Evolutionary conservation across 1,284 basidiomycete genomes (phyloP), one percentile per base, ranked within the genome.

Genomic region (Phlebopus sp.): DNA sequence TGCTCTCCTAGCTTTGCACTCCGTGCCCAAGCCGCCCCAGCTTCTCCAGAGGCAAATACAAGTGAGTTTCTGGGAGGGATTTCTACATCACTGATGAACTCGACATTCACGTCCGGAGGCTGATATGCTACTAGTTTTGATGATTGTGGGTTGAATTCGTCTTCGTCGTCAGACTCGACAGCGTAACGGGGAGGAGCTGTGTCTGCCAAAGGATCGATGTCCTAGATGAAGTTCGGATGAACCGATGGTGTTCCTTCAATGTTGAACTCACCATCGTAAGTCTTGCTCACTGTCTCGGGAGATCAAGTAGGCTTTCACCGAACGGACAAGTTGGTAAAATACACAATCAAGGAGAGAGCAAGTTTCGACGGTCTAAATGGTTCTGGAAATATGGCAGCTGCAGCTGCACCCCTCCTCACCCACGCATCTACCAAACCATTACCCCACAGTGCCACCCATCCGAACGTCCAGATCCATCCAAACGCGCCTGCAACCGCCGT

Each of bases 141-240:
- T 5, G 59, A 54, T 3, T 74, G 60, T 11, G 76, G 76, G 51
- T 77, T 76, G 47, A 73, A 69, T 54, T 84, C 80, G 50, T 85
- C 82, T 55, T 84, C 81, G 10, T 84, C 82, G 49, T 85, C 83
- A 2, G 82, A 84, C 59, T 85, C 82, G 42, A 84, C 66, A 30
- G 77, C 77, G 51, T 85, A 74, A 45, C 83, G 75, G 27, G 82
- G 77, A 1, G 82, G 77, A 6, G 69, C 66, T 32, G 71, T 68
- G 56, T 84, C 83, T 51, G 71, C 71, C 18, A 84, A 69, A 8
- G 79, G 77, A 58, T 84, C 75, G 17, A 71, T 51, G 52, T 82
- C 76, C 79, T 81, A 29, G 27, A 29, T 29, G 10, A 29, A 29
- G 27, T 29, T 29, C 4, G 27, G 4, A 2, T 29, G 10, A 29